Percentiles rank a stretch among this genome's conserved stretches.
Evolutionary conservation across 805 yeast species (phyloP).

Genomic region (Spathaspora hagerdaliae): DNA sequence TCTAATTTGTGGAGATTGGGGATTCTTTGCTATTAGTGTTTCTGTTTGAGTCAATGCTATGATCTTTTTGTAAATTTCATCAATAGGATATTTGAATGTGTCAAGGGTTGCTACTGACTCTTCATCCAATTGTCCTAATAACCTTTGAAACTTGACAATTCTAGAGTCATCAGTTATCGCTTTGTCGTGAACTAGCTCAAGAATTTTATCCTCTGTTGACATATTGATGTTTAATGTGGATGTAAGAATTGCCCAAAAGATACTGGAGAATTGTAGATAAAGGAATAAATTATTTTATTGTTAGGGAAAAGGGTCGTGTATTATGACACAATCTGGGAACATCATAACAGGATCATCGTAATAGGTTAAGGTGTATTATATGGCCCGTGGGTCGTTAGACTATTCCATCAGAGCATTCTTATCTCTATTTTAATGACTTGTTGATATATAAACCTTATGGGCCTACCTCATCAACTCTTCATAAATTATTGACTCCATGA

Average conservation of each 20-base stretch:
- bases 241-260: too few species aligned
- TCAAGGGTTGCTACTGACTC: background rate
- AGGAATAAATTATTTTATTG: too few species aligned
- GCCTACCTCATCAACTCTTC: constrained; percentile 5
- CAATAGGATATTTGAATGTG: background rate
- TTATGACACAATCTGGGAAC: too few species aligned
- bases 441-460: background rate
- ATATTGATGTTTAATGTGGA: background rate
- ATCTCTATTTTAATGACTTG: too few species aligned
- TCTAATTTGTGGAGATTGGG: background rate
- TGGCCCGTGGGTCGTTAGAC: too few species aligned
- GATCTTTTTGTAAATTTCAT: background rate
- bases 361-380: too few species aligned
- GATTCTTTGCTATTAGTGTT: background rate
- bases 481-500: constrained; percentile 4
- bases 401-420: too few species aligned
- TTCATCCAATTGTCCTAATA: background rate
- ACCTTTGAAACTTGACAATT: background rate
- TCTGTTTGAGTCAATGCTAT: background rate
- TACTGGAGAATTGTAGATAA: too few species aligned
- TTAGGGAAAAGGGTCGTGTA: too few species aligned
- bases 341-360: too few species aligned
- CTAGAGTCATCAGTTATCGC: constrained; percentile 1
- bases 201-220: background rate
- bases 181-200: background rate